These are phyloP conservation scores for Talaromyces nanjingensis DNA, from an alignment of 495 filamentous ascomycete genomes.

Conservation along the genomic window DNA sequence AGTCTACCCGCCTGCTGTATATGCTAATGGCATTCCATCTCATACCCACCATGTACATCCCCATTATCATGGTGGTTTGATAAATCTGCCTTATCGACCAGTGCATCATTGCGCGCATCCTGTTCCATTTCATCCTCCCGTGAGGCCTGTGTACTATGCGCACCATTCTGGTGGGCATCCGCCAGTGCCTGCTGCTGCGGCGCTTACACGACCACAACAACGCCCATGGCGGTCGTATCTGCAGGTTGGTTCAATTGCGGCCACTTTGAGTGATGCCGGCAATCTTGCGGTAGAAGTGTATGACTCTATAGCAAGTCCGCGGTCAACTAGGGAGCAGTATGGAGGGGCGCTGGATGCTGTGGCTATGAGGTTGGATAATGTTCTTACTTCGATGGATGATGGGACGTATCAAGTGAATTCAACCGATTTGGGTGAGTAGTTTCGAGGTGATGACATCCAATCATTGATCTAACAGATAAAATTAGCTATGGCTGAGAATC, in stretches of 20 bases:
- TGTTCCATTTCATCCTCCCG: background rate
- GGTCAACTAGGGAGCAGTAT: background rate
- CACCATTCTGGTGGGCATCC: background rate
- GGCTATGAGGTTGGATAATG: slow-evolving; percentile 43
- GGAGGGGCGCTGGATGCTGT: slow-evolving; percentile 5
- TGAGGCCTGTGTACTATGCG: background rate
- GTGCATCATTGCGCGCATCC: background rate
- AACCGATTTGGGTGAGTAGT: slow-evolving; percentile 44
- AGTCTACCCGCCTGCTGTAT: background rate
- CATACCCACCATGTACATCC: background rate
- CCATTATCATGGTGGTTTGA: background rate
- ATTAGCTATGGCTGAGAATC: slow-evolving; percentile 13
- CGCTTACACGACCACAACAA: background rate
- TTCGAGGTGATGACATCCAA: slow-evolving; percentile 2
- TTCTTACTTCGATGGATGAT: slow-evolving; percentile 63
- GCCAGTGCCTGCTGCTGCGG: background rate
- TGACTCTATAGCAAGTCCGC: background rate
- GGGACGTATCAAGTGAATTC: slow-evolving; percentile 59
- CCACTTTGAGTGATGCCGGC: slow-evolving; percentile 6
- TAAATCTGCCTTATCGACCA: background rate
- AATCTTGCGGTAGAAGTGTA: slow-evolving; percentile 8
- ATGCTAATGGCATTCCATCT: background rate
- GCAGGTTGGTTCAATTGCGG: background rate
- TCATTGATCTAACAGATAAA: slow-evolving; percentile 8
- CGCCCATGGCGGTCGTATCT: slow-evolving; percentile 1